Evolutionary conservation across 805 yeast species (phyloP), one percentile per base, ranked within the genome.

Genomic region (Yamadazyma ubonensis): DNA sequence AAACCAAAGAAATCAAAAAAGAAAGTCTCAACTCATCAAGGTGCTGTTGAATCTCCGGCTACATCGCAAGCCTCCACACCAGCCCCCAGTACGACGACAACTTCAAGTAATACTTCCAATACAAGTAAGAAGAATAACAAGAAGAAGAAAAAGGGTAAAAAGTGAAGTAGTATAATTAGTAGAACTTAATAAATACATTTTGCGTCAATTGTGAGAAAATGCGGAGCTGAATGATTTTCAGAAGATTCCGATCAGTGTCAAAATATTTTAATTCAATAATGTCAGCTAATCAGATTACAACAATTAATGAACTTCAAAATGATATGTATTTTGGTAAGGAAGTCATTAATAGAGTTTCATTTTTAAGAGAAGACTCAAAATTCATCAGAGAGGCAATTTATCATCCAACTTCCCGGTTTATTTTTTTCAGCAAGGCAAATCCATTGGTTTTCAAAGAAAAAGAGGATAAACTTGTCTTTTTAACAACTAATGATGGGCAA

Each of bases 1-100:
- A 86, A 79, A 60, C 86, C 95, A 10, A 83, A 86, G 56, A 81
- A 79, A 67, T 77, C 81, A 48, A 83, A 78, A 29, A 63, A 57
- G 42, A 58, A 57, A 44, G 33, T 37, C 19, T 48, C 59, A 32
- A 50, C 65, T 36, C 48, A 50, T 47, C 61, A 59, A 48, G 65
- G 63, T 19, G 59, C 52, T 1, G 29, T 54, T 33, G 58, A 54
- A 29, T 36, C 43, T 6, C 48, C 36, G 2, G 16, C 28, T 17
- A 31, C 33, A 19, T 45, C 38, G 16, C 45, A 29, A n/a, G 23
- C 29, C 6, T 29, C 33, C 8, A 36, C 49, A 12, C 39, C 48
- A 15, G 34, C 42, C 15, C 38, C 38, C 3, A 32, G 49, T 12
- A 7, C 52, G 2, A 32, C 50, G 5, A 14, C 49, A 19, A 23